Percentiles rank a stretch among this genome's conserved stretches.
phyloP scores from a whole-genome alignment of 257 asterid species.

The Solanum neorickii region DNA sequence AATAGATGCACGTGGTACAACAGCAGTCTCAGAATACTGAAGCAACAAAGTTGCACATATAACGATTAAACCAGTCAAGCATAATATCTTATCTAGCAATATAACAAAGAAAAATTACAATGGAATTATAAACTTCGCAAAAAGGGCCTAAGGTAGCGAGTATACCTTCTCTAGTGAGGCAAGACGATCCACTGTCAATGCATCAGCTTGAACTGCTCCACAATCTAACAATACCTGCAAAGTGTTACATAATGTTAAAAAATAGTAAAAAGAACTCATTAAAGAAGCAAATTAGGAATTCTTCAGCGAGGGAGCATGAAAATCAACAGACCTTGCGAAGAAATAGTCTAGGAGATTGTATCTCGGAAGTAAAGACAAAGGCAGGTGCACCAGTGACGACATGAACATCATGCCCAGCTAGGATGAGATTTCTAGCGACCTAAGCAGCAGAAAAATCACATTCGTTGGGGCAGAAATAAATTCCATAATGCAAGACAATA shows the following conservation, averaged over 20 bases:
- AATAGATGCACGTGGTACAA: conserved; percentile 78
- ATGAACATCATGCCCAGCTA: conserved; percentile 86
- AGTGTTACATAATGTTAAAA: background rate
- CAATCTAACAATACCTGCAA: conserved; percentile 81
- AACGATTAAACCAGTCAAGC: background rate
- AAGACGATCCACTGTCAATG: conserved; percentile 96
- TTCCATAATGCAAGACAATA: background rate
- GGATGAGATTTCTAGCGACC: conserved; percentile 93
- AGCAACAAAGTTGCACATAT: conserved; percentile 7
- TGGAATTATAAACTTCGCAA: background rate
- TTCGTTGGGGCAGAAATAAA: background rate
- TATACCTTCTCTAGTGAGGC: conserved; percentile 88
- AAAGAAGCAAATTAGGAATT: background rate
- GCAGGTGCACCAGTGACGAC: conserved; percentile 97
- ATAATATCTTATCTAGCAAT: background rate
- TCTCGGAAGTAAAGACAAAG: conserved; percentile 75
- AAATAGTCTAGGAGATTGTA: conserved; percentile 70
- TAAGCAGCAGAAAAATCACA: conserved; percentile 12
- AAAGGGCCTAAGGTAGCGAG: background rate
- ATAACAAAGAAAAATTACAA: background rate
- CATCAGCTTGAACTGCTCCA: conserved; percentile 99
- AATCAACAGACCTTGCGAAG: conserved; percentile 65
- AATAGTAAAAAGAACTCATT: background rate
- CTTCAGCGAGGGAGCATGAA: background rate
- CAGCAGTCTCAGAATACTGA: conserved; percentile 97